Conservation (phyloP, 257 asterid species). For the Craterostigma plantagineum region DNA sequence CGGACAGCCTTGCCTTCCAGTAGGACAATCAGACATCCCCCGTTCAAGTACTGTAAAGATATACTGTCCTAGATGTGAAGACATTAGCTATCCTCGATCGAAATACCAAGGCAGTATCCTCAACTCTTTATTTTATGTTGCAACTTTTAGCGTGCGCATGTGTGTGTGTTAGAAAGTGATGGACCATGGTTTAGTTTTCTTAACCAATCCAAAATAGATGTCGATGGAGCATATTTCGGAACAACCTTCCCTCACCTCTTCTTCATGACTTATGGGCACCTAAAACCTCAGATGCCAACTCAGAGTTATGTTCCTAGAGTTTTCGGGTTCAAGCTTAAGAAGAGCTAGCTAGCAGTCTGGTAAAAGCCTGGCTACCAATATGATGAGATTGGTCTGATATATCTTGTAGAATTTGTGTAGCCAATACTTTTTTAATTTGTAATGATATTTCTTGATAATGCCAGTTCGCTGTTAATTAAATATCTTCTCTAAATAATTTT, state of each 20-base stretch:
- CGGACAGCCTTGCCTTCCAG: constrained; percentile 88
- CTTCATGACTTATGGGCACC: constrained; percentile 81
- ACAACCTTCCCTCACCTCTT: constrained; percentile 81
- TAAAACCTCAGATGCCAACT: constrained; percentile 59
- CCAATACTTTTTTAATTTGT: no score
- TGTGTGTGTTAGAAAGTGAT: no score
- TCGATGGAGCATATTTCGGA: constrained; percentile 86
- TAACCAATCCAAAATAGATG: constrained; percentile 17
- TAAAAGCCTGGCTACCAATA: no score
- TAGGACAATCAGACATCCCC: constrained; percentile 81
- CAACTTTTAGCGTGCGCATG: no score
- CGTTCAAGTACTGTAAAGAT: constrained; percentile 81
- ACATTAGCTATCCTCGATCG: constrained; percentile 75
- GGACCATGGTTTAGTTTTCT: no score
- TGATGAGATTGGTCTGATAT: no score
- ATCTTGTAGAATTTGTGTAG: no score
- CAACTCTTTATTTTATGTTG: neutral
- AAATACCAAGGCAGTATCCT: constrained; percentile 99
- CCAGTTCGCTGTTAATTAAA: no score
- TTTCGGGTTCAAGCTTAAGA: constrained; percentile 45
- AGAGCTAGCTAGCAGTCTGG: no score
- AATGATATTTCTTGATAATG: no score
- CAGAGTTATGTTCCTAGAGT: constrained; percentile 68
- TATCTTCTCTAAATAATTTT: no score
- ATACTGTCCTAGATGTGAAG: constrained; percentile 80